A percentile compares a stretch with the other conserved stretches of the same genome.
Evolutionary conservation across 345 rosid genomes (phyloP).

Genomic region (Arabidopsis thaliana): TAIR10.1 NC_003071.7:2344001-2344500

Average conservation of each 20-base stretch:
- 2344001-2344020: constrained; percentile 20
- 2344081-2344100: constrained; percentile 42
- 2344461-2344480: background rate
- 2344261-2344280: background rate
- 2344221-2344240: constrained; percentile 36
- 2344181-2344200: background rate
- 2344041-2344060: constrained; percentile 40
- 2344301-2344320: background rate
- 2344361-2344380: background rate
- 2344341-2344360: background rate
- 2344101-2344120: background rate
- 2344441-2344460: background rate
- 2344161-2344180: background rate
- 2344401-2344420: background rate
- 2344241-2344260: constrained; percentile 43
- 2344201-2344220: background rate
- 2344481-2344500: background rate
- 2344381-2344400: too few relatives aligned
- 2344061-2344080: constrained; percentile 44
- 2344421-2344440: background rate
- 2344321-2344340: background rate
- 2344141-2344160: background rate
- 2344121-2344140: constrained; percentile 28
- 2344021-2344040: constrained; percentile 41
- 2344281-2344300: constrained; percentile 31